phyloP scores from a whole-genome alignment of 192 early-diverging fungal species.

The Oehlia diaphana region DNA sequence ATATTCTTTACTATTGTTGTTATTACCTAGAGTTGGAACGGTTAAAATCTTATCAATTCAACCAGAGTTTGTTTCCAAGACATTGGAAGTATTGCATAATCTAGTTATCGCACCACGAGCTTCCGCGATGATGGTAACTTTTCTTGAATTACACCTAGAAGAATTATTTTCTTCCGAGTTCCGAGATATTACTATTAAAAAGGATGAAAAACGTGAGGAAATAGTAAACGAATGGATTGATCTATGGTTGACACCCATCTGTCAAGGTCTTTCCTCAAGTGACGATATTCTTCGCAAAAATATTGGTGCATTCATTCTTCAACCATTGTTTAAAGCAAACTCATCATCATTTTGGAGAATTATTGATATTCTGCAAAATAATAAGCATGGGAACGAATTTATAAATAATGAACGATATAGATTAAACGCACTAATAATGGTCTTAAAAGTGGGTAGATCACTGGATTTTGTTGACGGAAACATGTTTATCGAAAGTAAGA shows the following conservation, averaged over 20 bases:
- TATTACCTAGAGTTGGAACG: slow-evolving; percentile 56
- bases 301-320: slow-evolving; percentile 54
- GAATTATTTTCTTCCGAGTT: slow-evolving; percentile 1
- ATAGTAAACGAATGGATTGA: slow-evolving; percentile 45
- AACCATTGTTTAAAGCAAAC: slow-evolving; percentile 52
- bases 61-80: slow-evolving; percentile 61
- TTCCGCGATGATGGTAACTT: slow-evolving; percentile 41
- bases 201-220: slow-evolving; percentile 28
- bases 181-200: neutral
- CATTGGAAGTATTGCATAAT: slow-evolving; percentile 61
- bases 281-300: slow-evolving; percentile 57
- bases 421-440: slow-evolving; percentile 63
- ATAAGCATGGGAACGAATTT: slow-evolving; percentile 18
- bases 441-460: slow-evolving; percentile 54
- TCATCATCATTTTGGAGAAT: slow-evolving; percentile 48
- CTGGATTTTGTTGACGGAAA: slow-evolving; percentile 58
- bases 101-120: slow-evolving; percentile 53
- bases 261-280: slow-evolving; percentile 51
- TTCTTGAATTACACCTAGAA: slow-evolving; percentile 38
- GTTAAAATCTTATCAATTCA: slow-evolving; percentile 54
- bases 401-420: slow-evolving; percentile 42
- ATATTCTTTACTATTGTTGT: slow-evolving; percentile 72
- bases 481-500: slow-evolving; percentile 33
- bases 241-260: slow-evolving; percentile 60
- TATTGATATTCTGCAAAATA: slow-evolving; percentile 41